phyloP scores from a whole-genome alignment of 352 stramenopile genomes.

The Phytophthora podocarpi region DNA sequence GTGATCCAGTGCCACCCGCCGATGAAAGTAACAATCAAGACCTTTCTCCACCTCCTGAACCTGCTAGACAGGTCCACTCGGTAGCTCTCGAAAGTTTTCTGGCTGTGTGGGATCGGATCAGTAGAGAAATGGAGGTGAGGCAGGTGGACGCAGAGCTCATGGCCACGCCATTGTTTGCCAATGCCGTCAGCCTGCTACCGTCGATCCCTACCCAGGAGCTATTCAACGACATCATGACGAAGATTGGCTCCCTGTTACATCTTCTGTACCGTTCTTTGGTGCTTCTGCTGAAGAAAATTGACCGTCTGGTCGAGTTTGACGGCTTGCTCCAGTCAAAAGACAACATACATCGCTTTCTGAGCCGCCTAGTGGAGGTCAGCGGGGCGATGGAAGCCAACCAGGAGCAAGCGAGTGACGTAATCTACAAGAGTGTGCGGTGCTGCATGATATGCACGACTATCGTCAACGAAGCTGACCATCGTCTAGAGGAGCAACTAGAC shows the following conservation, averaged over 20 bases:
- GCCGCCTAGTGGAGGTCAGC: constrained; percentile 18
- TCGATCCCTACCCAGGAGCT: constrained; percentile 22
- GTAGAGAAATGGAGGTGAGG: constrained; percentile 31
- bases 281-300: constrained; percentile 24
- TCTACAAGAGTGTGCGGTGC: constrained; percentile 63
- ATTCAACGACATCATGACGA: constrained; percentile 9
- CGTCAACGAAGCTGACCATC: constrained; percentile 39
- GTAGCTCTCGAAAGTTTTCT: constrained; percentile 35
- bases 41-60: not conserved
- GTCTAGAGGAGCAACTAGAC: constrained; percentile 15
- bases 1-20: not conserved
- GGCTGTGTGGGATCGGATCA: constrained; percentile 28
- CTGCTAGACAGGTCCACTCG: not conserved
- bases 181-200: constrained; percentile 27
- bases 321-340: constrained; percentile 24
- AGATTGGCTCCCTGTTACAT: constrained; percentile 32
- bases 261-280: constrained; percentile 33
- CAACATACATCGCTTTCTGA: constrained; percentile 35
- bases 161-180: constrained; percentile 23
- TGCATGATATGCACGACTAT: constrained; percentile 71
- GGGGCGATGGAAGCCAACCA: not conserved
- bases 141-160: constrained; percentile 24
- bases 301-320: not conserved
- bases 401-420: constrained; percentile 39
- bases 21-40: constrained; percentile 19